These are phyloP conservation scores for Passiflora organensis DNA, from an alignment of 345 rosid genomes.

Conservation along the genomic window DNA sequence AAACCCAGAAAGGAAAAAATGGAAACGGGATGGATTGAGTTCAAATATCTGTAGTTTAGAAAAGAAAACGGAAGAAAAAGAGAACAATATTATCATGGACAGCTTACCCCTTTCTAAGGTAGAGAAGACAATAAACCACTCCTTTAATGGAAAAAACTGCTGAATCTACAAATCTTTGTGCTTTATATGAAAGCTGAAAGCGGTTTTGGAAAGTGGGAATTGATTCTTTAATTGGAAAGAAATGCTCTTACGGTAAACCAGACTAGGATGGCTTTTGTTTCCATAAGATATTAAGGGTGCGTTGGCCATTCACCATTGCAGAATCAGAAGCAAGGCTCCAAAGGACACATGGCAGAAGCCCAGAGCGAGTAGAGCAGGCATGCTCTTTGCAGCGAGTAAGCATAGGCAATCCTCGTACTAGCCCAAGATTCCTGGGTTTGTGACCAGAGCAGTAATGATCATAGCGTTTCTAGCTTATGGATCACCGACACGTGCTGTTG, in stretches of 20 bases:
- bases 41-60: not conserved
- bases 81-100: too few species aligned
- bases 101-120: conserved; percentile 5
- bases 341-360: not conserved
- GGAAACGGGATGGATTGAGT: too few species aligned
- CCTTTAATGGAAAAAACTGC: not conserved
- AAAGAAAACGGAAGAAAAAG: not conserved
- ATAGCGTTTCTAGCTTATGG: conserved; percentile 11
- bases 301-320: not conserved
- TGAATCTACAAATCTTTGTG: not conserved
- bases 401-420: conserved; percentile 12
- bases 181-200: conserved; percentile 10
- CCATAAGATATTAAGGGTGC: too few species aligned
- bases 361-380: not conserved
- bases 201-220: not conserved
- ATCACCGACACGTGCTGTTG: conserved; percentile 16
- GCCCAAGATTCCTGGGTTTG: conserved; percentile 20
- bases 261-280: too few species aligned
- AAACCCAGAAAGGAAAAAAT: too few species aligned
- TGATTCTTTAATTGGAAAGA: not conserved
- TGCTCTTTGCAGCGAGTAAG: not conserved
- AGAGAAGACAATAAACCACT: not conserved
- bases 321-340: not conserved
- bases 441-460: not conserved
- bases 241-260: too few species aligned